Conservation (phyloP, 2,329 filamentous ascomycete species). For the Colletotrichum tropicicola region DNA sequence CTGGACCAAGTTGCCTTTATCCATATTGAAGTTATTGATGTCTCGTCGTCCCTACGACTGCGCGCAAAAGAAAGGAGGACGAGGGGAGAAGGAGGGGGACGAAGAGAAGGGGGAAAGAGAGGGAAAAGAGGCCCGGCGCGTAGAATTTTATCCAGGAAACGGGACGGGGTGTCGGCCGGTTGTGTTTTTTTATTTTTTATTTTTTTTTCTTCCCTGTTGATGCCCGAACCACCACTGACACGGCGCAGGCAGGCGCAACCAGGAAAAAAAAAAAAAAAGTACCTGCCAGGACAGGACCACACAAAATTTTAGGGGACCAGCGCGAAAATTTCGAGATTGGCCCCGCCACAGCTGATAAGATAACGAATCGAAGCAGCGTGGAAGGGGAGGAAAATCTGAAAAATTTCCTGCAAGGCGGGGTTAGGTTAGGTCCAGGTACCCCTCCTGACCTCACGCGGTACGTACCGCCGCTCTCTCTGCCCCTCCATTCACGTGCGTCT, state of each 20-base stretch:
- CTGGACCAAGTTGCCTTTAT: slow-evolving; percentile 79
- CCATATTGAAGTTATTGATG: slow-evolving; percentile 42
- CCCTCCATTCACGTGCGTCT: slow-evolving; percentile 27
- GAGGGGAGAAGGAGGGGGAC: slow-evolving; percentile 7
- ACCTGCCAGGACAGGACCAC: slow-evolving; percentile 8
- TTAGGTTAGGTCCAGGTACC: slow-evolving; percentile 8
- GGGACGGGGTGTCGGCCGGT: slow-evolving; percentile 3
- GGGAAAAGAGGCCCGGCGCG: slow-evolving; percentile 21
- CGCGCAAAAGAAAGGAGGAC: slow-evolving; percentile 7
- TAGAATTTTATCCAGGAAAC: slow-evolving; percentile 27
- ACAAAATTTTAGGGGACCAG: slow-evolving; percentile 29
- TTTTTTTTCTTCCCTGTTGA: slow-evolving; percentile 4
- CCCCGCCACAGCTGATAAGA: slow-evolving; percentile 30
- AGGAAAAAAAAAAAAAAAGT: slow-evolving; percentile 3
- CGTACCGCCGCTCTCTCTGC: slow-evolving; percentile 2
- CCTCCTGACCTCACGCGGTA: not conserved
- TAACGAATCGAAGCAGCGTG: slow-evolving; percentile 12
- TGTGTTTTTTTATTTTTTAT: not conserved
- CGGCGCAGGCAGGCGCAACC: not conserved
- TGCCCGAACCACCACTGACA: slow-evolving; percentile 26
- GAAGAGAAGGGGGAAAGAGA: slow-evolving; percentile 26
- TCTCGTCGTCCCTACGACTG: slow-evolving; percentile 24
- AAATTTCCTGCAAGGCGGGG: slow-evolving; percentile 30
- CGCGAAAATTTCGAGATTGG: slow-evolving; percentile 31
- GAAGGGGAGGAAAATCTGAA: not conserved